phyloP scores from a whole-genome alignment of 331 rosid species.

The Cucumis variabilis region DNA sequence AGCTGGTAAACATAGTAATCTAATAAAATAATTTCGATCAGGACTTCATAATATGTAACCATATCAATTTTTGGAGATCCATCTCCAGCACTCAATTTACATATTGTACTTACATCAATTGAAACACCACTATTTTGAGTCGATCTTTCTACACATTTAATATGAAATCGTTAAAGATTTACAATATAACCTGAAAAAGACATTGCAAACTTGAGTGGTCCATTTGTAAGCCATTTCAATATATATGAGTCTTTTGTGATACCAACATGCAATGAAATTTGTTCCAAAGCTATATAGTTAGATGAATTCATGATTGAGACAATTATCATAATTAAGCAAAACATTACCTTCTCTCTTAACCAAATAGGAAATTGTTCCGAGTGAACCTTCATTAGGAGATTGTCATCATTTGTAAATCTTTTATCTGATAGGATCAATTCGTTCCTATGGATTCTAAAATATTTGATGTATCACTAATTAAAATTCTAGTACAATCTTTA shows the following conservation, averaged over 20 bases:
- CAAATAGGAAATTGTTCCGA: not conserved
- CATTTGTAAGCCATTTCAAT: not conserved
- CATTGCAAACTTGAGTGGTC: not conserved
- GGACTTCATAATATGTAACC: not conserved
- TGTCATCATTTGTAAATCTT: not conserved
- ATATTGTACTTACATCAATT: slow-evolving; percentile 5
- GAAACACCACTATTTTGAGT: not conserved
- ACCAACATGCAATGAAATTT: not conserved
- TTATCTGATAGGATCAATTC: not conserved
- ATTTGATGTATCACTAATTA: too few species aligned
- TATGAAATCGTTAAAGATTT: slow-evolving; percentile 17
- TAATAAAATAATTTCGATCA: not conserved
- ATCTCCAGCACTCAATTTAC: not conserved
- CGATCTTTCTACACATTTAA: not conserved
- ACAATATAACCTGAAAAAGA: not conserved
- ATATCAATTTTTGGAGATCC: not conserved
- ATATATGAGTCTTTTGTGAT: not conserved
- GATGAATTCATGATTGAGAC: not conserved
- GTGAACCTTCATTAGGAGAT: not conserved
- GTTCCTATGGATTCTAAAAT: too few species aligned
- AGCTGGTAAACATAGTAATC: not conserved
- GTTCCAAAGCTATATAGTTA: too few species aligned
- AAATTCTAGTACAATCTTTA: too few species aligned
- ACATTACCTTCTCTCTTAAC: not conserved
- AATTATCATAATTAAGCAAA: too few species aligned